Evolutionary conservation across 768 basidiomycete genomes (phyloP), one percentile per base, ranked within the genome.

Genomic region (Lentinus tigrinus): DNA sequence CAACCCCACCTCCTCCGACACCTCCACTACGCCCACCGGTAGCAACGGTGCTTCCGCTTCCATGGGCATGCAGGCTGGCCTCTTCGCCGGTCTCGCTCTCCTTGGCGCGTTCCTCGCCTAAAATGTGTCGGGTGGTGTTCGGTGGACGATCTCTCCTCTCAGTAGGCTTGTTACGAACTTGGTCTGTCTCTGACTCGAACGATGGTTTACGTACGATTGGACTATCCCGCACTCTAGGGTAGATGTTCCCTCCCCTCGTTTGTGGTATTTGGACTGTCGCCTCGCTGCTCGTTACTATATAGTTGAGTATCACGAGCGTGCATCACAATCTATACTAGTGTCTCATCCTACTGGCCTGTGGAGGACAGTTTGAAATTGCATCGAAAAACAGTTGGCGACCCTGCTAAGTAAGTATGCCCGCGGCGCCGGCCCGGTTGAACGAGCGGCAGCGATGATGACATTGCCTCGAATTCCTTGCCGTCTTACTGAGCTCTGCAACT

Each of bases 41-140:
- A 71, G 68, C 56, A 74, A 64, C 60, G 77, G 76, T 17, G 47
- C 68, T 19, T 48, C 66, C 31, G 31, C 31, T 31, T 62, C 66
- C 28, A 66, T 70, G 56, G 63, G 69, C 48, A 43, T 69, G 28
- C 68, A 70, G 52, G 58, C 68, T n/a, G 69, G 73, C 47, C 52
- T 77, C 47, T 58, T 78, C 43, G 66, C 70, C n/a, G 68, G 65
- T 9, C 59, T 75, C 42, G 76, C 73, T 47, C 69, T 73, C 38
- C 49, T 78, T 9, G 70, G 72, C n/a, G 73, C 70, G 8, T 42
- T 77, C 52, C 58, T 78, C 42, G 72, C 71, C 49, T 73, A 67
- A 69, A 57, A 23, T 2, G 8, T 23, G 5, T 13, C 17, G 23
- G 6, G 9, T n/a, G 10, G 43, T 40, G 46, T 16, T 14, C 36